Conservation (phyloP, 352 stramenopile species). For the Phytopythium boreale region DNA sequence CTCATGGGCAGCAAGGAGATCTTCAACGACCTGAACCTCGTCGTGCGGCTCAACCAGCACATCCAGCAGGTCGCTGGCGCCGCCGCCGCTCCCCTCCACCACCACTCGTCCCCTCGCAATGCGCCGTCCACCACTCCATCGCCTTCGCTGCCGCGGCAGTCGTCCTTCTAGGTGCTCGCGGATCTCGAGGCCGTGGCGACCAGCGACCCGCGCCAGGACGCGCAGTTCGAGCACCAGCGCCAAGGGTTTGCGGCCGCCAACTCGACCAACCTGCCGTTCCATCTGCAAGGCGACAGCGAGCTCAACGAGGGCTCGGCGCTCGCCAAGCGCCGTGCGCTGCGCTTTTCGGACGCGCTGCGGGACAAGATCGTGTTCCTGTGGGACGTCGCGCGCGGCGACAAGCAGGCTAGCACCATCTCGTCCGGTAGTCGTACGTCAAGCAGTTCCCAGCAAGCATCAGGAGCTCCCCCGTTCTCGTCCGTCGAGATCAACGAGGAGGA, state of each 20-base stretch:
- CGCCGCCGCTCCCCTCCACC: neutral
- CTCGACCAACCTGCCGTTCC: conserved; percentile 52
- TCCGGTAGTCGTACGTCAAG: neutral
- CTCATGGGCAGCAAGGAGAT: conserved; percentile 48
- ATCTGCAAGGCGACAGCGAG: conserved; percentile 62
- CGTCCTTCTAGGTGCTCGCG: conserved; percentile 74
- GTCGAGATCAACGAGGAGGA: conserved; percentile 50
- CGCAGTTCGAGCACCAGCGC: conserved; percentile 73
- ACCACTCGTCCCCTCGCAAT: neutral
- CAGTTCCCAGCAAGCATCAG: neutral
- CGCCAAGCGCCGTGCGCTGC: conserved; percentile 48
- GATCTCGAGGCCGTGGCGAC: conserved; percentile 48
- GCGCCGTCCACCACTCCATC: conserved; percentile 1
- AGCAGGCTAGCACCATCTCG: conserved; percentile 20
- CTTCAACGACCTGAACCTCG: conserved; percentile 73
- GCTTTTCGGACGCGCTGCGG: conserved; percentile 41
- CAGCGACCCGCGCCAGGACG: conserved; percentile 36
- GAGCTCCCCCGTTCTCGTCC: neutral
- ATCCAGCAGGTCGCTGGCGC: conserved; percentile 27
- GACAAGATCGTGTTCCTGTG: conserved; percentile 59
- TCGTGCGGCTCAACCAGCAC: conserved; percentile 68
- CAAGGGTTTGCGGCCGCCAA: conserved; percentile 20
- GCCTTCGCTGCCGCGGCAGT: conserved; percentile 32
- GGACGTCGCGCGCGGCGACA: conserved; percentile 49
- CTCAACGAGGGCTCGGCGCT: conserved; percentile 66